A percentile compares a stretch with the other conserved stretches of the same genome.
phyloP scores from a whole-genome alignment of 768 basidiomycete species.

The Termitomyces sp. region DNA sequence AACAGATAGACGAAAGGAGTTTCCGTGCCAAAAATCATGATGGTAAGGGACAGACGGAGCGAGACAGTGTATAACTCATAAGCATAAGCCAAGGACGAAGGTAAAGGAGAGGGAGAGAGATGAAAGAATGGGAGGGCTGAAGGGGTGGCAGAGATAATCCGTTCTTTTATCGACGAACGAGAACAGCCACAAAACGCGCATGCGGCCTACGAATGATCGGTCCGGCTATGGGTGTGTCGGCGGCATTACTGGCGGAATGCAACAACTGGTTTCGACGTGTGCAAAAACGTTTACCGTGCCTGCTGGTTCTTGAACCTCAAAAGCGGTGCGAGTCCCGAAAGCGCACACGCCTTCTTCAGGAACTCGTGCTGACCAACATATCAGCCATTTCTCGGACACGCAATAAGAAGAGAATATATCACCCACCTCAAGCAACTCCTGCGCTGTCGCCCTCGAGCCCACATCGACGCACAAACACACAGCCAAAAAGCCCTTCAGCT shows the following conservation, averaged over 20 bases:
- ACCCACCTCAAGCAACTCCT: conserved; percentile 78
- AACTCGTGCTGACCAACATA: conserved; percentile 75
- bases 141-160: background rate
- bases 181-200: background rate
- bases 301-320: conserved; percentile 76
- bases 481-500: conserved; percentile 93
- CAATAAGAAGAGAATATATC: background rate
- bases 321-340: conserved; percentile 80
- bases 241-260: background rate
- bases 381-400: conserved; percentile 7
- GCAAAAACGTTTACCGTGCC: conserved; percentile 18
- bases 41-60: background rate
- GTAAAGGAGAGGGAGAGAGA: background rate
- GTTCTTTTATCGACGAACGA: background rate
- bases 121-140: background rate
- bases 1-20: background rate
- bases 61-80: background rate
- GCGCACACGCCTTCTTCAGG: conserved; percentile 80
- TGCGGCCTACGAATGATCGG: background rate
- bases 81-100: background rate
- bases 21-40: background rate
- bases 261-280: background rate
- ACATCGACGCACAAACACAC: conserved; percentile 99
- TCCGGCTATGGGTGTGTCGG: background rate
- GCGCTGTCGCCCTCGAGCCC: conserved; percentile 84